Evolutionary conservation across 106 monocot genomes (phyloP), one percentile per base, ranked within the genome.

Genomic region (Apostasia ramifera): DNA sequence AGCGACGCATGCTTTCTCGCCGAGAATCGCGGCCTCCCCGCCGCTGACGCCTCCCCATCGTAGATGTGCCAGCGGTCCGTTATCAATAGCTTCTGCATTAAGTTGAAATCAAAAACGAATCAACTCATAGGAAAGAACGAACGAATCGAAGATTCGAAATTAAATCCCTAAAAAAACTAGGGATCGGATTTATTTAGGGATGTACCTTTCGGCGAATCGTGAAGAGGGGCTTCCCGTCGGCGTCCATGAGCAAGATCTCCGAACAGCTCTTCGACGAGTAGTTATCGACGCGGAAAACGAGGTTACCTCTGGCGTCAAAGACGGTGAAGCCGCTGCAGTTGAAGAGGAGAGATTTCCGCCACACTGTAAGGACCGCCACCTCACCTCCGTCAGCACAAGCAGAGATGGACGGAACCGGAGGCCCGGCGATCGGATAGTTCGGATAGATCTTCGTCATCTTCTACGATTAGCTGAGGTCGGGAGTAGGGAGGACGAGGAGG

Each of bases 201-300:
- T 3, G 38, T 14, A 49, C 89, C 82, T 85, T 83, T 47, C 73
- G 73, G 26, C 89, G 79, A 46, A 82, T 12, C 47, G 75, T 84
- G 61, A 82, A 74, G 53, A 89, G 85, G 4, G 89, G 74, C 61
- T 76, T 77, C 13, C 89, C 89, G 69, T 47, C 59, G 9, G 81
- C 74, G 63, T 89, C 85, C 89, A 89, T 89, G 80, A 89, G 89
- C 26, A 89, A 74, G 52, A 89, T 49, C 64, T 85, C 85, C 39
- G 69, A 55, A 12, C 51, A 73, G 5, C 40, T 47, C 1, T 56
- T 38, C 41, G 76, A 59, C 5, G 64, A 38, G 71, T 89, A 89
- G 80, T 80, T 85, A 42, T 89, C 89, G 55, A 89, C 88, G 1
- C 88, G 84, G 53, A 71, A 88, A 3, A 65, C 71, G 52, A 88